phyloP scores from a whole-genome alignment of 768 basidiomycete species.

The Macrocybe gigantea region DNA sequence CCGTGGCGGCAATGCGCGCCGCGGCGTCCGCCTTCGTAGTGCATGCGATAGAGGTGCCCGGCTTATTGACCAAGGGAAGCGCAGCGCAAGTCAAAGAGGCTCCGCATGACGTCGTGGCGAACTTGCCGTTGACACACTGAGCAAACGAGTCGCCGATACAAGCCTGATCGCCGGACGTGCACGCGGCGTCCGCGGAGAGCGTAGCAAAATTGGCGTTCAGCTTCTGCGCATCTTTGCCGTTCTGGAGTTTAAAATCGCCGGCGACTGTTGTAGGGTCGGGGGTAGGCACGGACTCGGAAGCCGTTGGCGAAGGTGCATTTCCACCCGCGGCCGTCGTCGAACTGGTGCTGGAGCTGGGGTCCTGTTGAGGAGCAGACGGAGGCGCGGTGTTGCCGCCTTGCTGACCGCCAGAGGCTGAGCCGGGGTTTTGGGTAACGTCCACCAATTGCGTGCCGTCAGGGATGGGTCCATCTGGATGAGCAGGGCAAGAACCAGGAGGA shows the following conservation, averaged over 20 bases:
- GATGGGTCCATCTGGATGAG: conserved; percentile 40
- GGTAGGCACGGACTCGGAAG: conserved; percentile 11
- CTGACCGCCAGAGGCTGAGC: conserved; percentile 14
- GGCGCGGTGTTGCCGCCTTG: conserved; percentile 4
- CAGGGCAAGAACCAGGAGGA: conserved; percentile 47
- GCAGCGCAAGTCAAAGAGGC: conserved; percentile 28
- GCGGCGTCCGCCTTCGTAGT: conserved; percentile 28
- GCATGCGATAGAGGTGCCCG: conserved; percentile 38
- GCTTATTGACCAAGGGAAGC: conserved; percentile 34
- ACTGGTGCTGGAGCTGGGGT: conserved; percentile 7
- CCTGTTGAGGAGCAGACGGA: conserved; percentile 7
- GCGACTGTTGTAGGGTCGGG: conserved; percentile 12
- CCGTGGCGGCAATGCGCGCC: conserved; percentile 29
- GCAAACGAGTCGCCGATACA: conserved; percentile 40
- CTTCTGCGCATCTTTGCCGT: conserved; percentile 31
- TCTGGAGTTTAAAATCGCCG: conserved; percentile 23
- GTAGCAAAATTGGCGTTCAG: conserved; percentile 34
- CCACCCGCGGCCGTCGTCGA: conserved; percentile 12
- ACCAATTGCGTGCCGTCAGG: conserved; percentile 41
- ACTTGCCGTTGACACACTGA: conserved; percentile 41
- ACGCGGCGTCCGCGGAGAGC: conserved; percentile 30
- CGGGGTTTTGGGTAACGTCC: conserved; percentile 28
- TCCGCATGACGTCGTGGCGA: conserved; percentile 22
- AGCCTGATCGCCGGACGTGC: conserved; percentile 36
- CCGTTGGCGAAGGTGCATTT: conserved; percentile 9